phyloP scores from a whole-genome alignment of 306 rosid species.

The Sphenostylis stenocarpa region DNA sequence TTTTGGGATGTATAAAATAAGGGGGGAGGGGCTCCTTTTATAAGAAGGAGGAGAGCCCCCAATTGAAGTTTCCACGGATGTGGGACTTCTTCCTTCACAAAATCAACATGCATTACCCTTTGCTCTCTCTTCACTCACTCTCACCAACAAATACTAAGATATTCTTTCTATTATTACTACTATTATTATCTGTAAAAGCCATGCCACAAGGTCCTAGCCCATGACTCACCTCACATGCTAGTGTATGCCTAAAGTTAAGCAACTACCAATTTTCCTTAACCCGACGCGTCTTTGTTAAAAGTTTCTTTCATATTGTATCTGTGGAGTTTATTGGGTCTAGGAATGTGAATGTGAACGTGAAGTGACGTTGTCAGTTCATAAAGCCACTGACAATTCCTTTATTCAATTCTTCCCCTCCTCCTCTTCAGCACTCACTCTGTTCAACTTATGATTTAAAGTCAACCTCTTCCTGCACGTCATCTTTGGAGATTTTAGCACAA shows the following conservation, averaged over 20 bases:
- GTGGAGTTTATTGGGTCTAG: not conserved
- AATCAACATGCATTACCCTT: conserved; percentile 9
- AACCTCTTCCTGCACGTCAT: conserved; percentile 13
- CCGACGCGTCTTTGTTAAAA: conserved; percentile 31
- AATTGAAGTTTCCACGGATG: too few species aligned
- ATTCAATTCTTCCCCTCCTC: not conserved
- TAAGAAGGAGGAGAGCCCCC: too few species aligned
- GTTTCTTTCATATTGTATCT: conserved; percentile 13
- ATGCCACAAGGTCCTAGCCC: conserved; percentile 27
- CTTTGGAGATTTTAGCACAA: not conserved
- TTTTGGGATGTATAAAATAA: too few species aligned
- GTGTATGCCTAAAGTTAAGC: conserved; percentile 65
- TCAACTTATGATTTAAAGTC: conserved; percentile 21
- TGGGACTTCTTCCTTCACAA: too few species aligned
- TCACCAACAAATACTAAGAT: not conserved
- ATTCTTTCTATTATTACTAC: not conserved
- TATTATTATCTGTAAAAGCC: not conserved
- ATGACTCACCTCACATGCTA: conserved; percentile 49
- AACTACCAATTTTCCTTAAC: conserved; percentile 45
- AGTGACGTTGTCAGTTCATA: not conserved
- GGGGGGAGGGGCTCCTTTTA: too few species aligned
- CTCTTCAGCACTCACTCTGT: not conserved
- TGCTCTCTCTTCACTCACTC: conserved; percentile 24
- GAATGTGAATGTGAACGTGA: not conserved
- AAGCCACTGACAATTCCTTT: not conserved